Base-by-base conservation (phyloP, 208 protist species). In the Entamoeba dispar region DNA sequence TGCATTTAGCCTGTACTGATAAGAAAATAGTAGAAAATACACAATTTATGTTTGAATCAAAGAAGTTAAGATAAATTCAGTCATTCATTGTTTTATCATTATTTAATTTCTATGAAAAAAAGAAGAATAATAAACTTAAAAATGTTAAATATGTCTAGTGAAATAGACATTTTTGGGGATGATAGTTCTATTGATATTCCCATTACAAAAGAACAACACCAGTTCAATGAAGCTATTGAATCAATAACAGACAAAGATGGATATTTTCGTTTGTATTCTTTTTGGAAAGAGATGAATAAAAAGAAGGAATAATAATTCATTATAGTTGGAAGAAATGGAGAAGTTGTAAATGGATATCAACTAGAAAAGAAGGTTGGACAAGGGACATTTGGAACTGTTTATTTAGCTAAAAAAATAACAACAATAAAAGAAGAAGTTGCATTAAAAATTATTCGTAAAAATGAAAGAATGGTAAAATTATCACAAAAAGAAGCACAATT, bases 361-460 rank as follows among this genome's bases (percentile, higher is more conserved):
- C 22, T 92, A 31, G 49, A 50, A 31, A 8, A 22, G 12, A 14
- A 22, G 22, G 22, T 69, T 27, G 55, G 55, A 69, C 55, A 69
- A 22, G 55, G 55, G 3, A 69, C 55, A 69, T 95, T 95, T 93
- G 94, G 94, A 12, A 91, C 93, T 34, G 94, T 95, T 2, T 19
- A 90, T 22, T 4, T 93, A 91, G 77, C 61, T 0, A 17, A 34
- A 10, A 51, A 91, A 47, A 38, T n/a, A 92, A 27, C 43, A 50
- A 90, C 38, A 43, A 43, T 2, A 43, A 43, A 22, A 27, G 55
- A 69, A 34, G 6, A n/a, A 22, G 92, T 93, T 17, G 94, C 94
- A 49, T 31, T 95, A 34, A 95, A 95, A 47, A 52, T 95, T 6
- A 93, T 95, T 57, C 94, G 94, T 50, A 95, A 95, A 50, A 95